These are phyloP conservation scores for Pleurotus sapidus DNA, from an alignment of 768 basidiomycete genomes.

Conservation along the genomic window DNA sequence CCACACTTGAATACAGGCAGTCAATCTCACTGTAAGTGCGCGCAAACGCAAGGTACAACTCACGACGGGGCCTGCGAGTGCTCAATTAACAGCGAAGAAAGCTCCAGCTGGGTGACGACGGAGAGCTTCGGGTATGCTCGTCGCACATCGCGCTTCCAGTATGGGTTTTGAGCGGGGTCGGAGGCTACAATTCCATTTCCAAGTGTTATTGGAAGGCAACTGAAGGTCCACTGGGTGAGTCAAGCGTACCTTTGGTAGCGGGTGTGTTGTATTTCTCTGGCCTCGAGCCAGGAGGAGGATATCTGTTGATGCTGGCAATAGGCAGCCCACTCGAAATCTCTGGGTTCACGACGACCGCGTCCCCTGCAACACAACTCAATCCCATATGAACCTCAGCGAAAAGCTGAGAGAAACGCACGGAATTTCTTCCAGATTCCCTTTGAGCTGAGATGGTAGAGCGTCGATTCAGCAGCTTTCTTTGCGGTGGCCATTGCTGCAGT, in stretches of 20 bases:
- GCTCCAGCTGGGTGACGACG: constrained; percentile 79
- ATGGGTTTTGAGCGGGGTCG: constrained; percentile 85
- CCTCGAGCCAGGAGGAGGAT: constrained; percentile 85
- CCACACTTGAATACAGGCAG: constrained; percentile 35
- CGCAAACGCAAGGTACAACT: constrained; percentile 23
- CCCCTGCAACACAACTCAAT: constrained; percentile 47
- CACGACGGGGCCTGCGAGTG: constrained; percentile 68
- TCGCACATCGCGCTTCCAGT: constrained; percentile 95
- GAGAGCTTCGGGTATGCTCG: constrained; percentile 91
- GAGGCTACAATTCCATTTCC: constrained; percentile 49
- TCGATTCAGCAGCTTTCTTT: constrained; percentile 83
- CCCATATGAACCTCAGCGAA: not conserved
- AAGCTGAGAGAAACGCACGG: constrained; percentile 43
- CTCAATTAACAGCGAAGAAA: constrained; percentile 78
- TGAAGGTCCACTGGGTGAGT: not conserved
- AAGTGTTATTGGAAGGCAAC: not conserved
- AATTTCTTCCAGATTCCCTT: constrained; percentile 98
- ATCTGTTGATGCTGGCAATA: constrained; percentile 65
- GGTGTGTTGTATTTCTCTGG: constrained; percentile 86
- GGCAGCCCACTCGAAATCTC: constrained; percentile 91
- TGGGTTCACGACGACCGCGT: constrained; percentile 81
- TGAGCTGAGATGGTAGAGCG: constrained; percentile 84
- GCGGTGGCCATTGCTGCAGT: constrained; percentile 59
- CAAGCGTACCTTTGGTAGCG: constrained; percentile 72
- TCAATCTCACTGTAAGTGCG: no score